These are phyloP conservation scores for Pseudogymnoascus sp. DNA, from an alignment of 2,329 filamentous ascomycete species.

Conservation along the genomic window DNA sequence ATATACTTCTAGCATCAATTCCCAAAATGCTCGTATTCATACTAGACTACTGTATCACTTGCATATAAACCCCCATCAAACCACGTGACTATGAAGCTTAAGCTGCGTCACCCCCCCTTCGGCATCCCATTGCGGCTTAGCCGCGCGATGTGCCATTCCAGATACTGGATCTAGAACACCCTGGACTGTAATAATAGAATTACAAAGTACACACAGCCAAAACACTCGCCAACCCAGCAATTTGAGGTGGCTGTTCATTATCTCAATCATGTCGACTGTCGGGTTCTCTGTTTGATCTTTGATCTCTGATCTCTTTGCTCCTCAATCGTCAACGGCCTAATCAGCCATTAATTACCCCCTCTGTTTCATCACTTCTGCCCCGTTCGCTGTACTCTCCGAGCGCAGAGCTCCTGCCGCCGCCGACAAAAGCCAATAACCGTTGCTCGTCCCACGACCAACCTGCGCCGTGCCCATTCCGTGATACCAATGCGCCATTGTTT, in stretches of 20 bases:
- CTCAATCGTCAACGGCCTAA: not conserved
- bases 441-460: not conserved
- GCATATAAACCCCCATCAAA: not conserved
- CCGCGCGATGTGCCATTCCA: not conserved
- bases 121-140: not conserved
- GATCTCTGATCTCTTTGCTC: not conserved
- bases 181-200: constrained; percentile 4
- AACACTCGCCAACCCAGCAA: not conserved
- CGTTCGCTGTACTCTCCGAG: not conserved
- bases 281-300: not conserved
- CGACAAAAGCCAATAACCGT: not conserved
- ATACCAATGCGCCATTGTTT: constrained; percentile 8
- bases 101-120: not conserved
- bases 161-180: constrained; percentile 7
- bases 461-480: not conserved
- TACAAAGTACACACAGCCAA: constrained; percentile 2
- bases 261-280: not conserved
- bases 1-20: not conserved
- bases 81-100: not conserved
- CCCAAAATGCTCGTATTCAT: not conserved
- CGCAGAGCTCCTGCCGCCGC: not conserved
- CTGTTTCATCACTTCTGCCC: not conserved
- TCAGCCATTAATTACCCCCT: not conserved
- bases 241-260: not conserved
- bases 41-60: not conserved